Evolutionary conservation across 2,329 filamentous ascomycete genomes (phyloP).

Genomic region (Sporothrix variecibatus): DNA sequence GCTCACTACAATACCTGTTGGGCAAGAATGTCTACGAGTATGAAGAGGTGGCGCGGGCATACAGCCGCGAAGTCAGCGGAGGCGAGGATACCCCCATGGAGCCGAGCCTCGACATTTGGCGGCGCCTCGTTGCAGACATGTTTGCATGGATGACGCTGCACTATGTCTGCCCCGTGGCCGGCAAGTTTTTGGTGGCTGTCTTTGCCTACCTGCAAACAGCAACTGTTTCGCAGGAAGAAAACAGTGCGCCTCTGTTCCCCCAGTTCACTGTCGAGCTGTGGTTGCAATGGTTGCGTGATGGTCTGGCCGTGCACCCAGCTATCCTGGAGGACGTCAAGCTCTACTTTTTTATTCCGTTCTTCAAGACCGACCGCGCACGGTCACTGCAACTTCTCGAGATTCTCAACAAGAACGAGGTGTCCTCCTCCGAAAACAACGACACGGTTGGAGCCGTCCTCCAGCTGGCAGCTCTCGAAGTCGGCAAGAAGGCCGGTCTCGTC

Average conservation of each 20-base stretch:
- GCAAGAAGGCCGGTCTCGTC: conserved; percentile 69
- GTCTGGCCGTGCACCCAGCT: conserved; percentile 50
- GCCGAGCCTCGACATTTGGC: conserved; percentile 37
- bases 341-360: conserved; percentile 64
- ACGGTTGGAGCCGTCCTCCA: conserved; percentile 59
- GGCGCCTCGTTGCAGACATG: conserved; percentile 39
- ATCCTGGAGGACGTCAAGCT: conserved; percentile 64
- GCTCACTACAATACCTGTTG: conserved; percentile 66
- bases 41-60: conserved; percentile 48
- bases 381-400: conserved; percentile 60
- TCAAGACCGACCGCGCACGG: conserved; percentile 57
- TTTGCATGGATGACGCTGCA: conserved; percentile 56
- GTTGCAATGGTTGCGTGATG: conserved; percentile 59
- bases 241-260: conserved; percentile 31
- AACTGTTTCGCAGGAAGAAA: conserved; percentile 26
- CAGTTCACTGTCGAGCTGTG: conserved; percentile 49
- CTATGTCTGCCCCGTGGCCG: conserved; percentile 60
- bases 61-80: conserved; percentile 38
- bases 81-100: conserved; percentile 18
- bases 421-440: not conserved
- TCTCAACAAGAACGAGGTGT: conserved; percentile 50
- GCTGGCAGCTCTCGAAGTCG: conserved; percentile 68
- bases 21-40: conserved; percentile 59
- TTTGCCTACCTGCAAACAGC: conserved; percentile 50
- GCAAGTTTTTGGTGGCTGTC: conserved; percentile 61